Evolutionary conservation across 2,329 filamentous ascomycete genomes (phyloP).

Genomic region (Hawksworthiomyces lignivorus): DNA sequence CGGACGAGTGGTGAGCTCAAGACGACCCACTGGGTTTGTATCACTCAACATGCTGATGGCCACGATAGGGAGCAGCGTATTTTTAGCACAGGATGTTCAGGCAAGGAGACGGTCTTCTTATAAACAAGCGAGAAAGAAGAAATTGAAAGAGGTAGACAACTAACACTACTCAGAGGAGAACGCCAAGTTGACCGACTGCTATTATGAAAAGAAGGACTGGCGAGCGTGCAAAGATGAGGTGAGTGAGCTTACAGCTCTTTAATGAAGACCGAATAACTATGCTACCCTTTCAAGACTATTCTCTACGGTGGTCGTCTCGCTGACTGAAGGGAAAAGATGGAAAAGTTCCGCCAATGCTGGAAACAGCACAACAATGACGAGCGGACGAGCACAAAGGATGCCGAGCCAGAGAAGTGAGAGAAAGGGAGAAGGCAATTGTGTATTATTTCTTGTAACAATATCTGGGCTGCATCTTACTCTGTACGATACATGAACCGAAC

Average conservation of each 20-base stretch:
- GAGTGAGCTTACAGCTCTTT: conserved; percentile 1
- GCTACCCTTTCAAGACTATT: too few relatives aligned
- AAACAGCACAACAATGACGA: conserved; percentile 80
- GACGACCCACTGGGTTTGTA: too few relatives aligned
- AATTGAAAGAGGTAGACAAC: neutral
- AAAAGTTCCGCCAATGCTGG: conserved; percentile 84
- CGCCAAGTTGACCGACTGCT: conserved; percentile 85
- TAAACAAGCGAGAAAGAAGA: neutral
- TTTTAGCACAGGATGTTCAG: conserved; percentile 88
- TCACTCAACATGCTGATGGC: too few relatives aligned
- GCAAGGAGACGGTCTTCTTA: conserved; percentile 35
- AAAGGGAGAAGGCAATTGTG: too few relatives aligned
- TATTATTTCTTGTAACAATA: too few relatives aligned
- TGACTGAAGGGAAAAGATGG: too few relatives aligned
- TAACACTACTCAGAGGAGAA: conserved; percentile 65
- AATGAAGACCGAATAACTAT: too few relatives aligned
- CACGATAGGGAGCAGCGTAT: conserved; percentile 85
- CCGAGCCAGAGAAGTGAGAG: conserved; percentile 18
- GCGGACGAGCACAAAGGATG: conserved; percentile 70
- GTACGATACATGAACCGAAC: too few relatives aligned
- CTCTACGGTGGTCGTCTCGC: too few relatives aligned
- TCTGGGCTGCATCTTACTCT: too few relatives aligned
- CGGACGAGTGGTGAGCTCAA: conserved; percentile 90
- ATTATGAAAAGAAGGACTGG: conserved; percentile 96
- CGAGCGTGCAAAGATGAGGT: conserved; percentile 81